A percentile compares a stretch with the other conserved stretches of the same genome.
Conservation (phyloP, 2,329 filamentous ascomycete genomes). For the Allantophomopsis lycopodina region DNA sequence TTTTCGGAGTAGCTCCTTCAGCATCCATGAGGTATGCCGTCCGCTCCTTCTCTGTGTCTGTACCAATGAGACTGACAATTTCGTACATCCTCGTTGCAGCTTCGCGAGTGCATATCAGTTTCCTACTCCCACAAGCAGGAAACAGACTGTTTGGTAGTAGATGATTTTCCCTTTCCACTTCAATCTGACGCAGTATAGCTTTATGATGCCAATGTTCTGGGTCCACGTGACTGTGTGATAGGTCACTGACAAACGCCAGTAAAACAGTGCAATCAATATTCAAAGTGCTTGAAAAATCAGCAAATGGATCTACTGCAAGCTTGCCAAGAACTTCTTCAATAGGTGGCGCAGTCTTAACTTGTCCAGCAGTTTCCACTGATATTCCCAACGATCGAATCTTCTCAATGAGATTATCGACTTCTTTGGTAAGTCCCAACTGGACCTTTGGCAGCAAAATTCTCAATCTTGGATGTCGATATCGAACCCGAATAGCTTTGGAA, state of each 20-base stretch:
- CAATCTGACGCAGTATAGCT: slow-evolving; percentile 33
- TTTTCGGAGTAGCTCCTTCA: slow-evolving; percentile 10
- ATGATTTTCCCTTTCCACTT: slow-evolving; percentile 43
- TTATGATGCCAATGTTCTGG: slow-evolving; percentile 17
- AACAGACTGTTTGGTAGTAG: slow-evolving; percentile 47
- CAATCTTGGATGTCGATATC: slow-evolving; percentile 44
- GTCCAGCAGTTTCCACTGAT: slow-evolving; percentile 15
- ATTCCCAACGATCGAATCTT: slow-evolving; percentile 35
- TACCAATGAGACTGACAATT: slow-evolving; percentile 47
- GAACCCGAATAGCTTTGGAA: slow-evolving; percentile 38
- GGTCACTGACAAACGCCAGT: slow-evolving; percentile 53
- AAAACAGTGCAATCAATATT: slow-evolving; percentile 53
- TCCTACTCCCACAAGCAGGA: slow-evolving; percentile 37
- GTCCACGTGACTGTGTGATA: slow-evolving; percentile 24
- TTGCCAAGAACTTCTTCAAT: slow-evolving; percentile 9
- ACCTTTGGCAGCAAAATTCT: slow-evolving; percentile 49
- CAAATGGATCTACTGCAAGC: slow-evolving; percentile 24
- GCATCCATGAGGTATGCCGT: slow-evolving; percentile 38
- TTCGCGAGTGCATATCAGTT: slow-evolving; percentile 46
- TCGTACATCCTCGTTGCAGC: slow-evolving; percentile 50
- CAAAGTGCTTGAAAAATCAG: slow-evolving; percentile 25
- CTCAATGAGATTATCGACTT: slow-evolving; percentile 41
- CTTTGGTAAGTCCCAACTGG: slow-evolving; percentile 28
- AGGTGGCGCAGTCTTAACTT: slow-evolving; percentile 7
- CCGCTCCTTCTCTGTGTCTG: slow-evolving; percentile 38